phyloP scores from a whole-genome alignment of 1,284 basidiomycete genomes.

The Apiotrichum mycotoxinovorans region DNA sequence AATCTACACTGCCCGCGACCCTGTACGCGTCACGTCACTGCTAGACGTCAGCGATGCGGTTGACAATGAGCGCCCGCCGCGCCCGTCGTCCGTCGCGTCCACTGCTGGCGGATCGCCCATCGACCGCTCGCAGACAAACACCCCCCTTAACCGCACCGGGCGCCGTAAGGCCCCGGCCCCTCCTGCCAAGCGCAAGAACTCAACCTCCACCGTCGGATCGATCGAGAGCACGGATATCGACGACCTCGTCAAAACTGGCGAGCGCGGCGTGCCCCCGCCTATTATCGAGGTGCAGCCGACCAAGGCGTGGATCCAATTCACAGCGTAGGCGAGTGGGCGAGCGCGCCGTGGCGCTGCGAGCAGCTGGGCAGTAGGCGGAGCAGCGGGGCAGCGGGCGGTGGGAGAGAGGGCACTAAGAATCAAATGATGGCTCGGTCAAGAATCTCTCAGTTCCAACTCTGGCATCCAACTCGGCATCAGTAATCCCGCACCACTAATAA shows the following conservation, averaged over 20 bases:
- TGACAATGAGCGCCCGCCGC: conserved; percentile 3
- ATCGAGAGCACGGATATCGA: conserved; percentile 9
- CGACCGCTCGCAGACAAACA: conserved; percentile 10
- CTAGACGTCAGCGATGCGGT: conserved; percentile 40
- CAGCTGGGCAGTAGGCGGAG: too few relatives aligned
- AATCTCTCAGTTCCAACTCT: too few relatives aligned
- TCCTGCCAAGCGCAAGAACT: conserved; percentile 24
- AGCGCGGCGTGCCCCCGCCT: conserved; percentile 34
- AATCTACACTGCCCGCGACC: conserved; percentile 19
- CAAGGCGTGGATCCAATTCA: conserved; percentile 38
- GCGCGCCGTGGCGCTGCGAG: too few relatives aligned
- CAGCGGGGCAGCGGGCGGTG: too few relatives aligned
- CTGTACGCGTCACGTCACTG: conserved; percentile 37
- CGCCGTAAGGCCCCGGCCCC: conserved; percentile 36
- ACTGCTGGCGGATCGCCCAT: conserved; percentile 7
- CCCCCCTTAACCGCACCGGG: conserved; percentile 8
- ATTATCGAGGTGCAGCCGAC: conserved; percentile 36
- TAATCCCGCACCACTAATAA: too few relatives aligned
- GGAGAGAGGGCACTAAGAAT: too few relatives aligned
- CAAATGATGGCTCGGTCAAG: too few relatives aligned
- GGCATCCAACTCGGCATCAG: too few relatives aligned
- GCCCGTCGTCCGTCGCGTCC: conserved; percentile 1
- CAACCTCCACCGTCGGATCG: conserved; percentile 10
- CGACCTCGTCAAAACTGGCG: conserved; percentile 31
- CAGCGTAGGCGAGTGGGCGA: conserved; percentile 3